Evolutionary conservation across 495 filamentous ascomycete species (phyloP), one percentile per base, ranked within the genome.

Genomic region (Emericellopsis terricola): DNA sequence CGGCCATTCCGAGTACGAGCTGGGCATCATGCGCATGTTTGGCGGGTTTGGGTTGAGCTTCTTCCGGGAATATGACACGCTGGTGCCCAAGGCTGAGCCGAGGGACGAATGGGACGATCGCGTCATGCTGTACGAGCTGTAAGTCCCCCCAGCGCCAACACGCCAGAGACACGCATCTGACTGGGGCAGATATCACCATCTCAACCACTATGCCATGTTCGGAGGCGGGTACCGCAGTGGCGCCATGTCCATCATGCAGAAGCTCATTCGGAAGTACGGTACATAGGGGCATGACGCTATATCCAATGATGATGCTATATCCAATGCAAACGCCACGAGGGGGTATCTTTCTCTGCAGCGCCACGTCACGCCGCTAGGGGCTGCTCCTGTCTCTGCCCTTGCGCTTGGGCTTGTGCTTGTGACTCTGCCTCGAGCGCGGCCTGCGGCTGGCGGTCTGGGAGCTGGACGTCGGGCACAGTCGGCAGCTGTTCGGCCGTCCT

Each of bases 21-120:
- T 87, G 31, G 86, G 87, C 1, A 93, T 94, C 33, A 94, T 93
- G 86, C 66, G 66, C 38, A 86, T 96, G 81, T 94, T 94, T 68
- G 87, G 86, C 0, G 87, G 87, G 3, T 94, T 91, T 60, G 74
- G 74, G 14, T 47, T 52, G 0, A 47, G 41, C 4, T 92, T 91
- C 42, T 75, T 77, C 55, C 66, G 62, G 15, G 76, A 83, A 54
- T 94, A 94, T 53, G 71, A 82, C 56, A 43, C 59, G 15, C 34
- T 82, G 23, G 71, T 79, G 36, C 73, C 73, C 3, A 93, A 78
- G 63, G 71, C 76, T 16, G 80, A 91, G 53, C 86, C 86, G 8
- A 68, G 69, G 29, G 73, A 69, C 28, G 85, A 94, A 61, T 89
- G 81, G 63, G 75, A 78, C 29, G 86, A 92, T 57, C 59, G 86